Conservation (phyloP, 129 eudicot species). For the Heracleum sosnowskyi region DNA sequence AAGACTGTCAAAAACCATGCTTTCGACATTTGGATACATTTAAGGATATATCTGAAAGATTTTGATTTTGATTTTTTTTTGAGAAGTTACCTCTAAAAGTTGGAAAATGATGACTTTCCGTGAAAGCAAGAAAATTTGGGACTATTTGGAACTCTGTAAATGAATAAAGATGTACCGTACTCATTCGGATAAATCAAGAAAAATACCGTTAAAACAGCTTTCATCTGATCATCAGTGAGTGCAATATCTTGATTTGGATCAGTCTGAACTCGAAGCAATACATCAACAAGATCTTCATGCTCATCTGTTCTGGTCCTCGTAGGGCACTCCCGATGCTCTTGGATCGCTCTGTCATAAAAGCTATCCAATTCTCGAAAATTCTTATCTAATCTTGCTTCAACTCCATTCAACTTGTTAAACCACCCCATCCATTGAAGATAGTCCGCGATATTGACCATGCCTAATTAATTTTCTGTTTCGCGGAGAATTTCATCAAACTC, state of each 20-base stretch:
- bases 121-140: too few relatives aligned
- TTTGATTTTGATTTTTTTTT: too few relatives aligned
- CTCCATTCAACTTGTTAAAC: not conserved
- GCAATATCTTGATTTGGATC: constrained; percentile 19
- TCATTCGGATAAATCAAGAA: not conserved
- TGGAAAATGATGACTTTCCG: too few relatives aligned
- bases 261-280: constrained; percentile 23
- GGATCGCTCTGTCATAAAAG: constrained; percentile 13
- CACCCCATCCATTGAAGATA: not conserved
- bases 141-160: too few relatives aligned
- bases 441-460: not conserved
- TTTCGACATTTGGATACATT: too few relatives aligned
- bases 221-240: constrained; percentile 14
- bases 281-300: constrained; percentile 19
- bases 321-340: constrained; percentile 13
- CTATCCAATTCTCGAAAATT: constrained; percentile 16
- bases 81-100: too few relatives aligned
- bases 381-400: constrained; percentile 14
- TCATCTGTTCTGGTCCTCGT: not conserved
- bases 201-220: constrained; percentile 18
- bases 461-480: not conserved
- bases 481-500: not conserved
- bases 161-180: too few relatives aligned
- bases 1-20: too few relatives aligned
- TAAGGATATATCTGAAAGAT: too few relatives aligned